Percentiles rank a stretch among this genome's conserved stretches.
phyloP scores from a whole-genome alignment of 2,329 filamentous ascomycete genomes.

The Trichophaea hybrida region DNA sequence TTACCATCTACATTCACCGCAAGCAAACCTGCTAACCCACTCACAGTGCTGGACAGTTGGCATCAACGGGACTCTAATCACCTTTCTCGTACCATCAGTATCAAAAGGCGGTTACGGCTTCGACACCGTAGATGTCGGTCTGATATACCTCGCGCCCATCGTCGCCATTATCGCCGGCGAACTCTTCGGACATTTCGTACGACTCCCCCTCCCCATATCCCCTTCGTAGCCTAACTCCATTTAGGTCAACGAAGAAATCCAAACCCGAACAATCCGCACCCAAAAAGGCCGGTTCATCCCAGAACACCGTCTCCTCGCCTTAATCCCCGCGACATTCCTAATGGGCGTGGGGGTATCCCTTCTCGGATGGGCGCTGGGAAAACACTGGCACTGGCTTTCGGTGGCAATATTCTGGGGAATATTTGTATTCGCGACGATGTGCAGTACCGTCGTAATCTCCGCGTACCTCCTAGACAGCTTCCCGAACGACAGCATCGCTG shows the following conservation, averaged over 20 bases:
- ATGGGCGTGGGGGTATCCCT: slow-evolving; percentile 39
- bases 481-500: slow-evolving; percentile 42
- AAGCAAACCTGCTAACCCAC: background rate
- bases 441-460: slow-evolving; percentile 39
- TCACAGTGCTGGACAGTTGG: slow-evolving; percentile 36
- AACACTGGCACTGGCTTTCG: slow-evolving; percentile 40
- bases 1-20: slow-evolving; percentile 21
- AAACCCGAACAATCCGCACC: slow-evolving; percentile 34
- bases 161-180: slow-evolving; percentile 42
- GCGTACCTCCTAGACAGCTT: slow-evolving; percentile 43
- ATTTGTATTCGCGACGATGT: slow-evolving; percentile 44
- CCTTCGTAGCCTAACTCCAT: background rate
- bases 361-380: slow-evolving; percentile 40
- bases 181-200: slow-evolving; percentile 36
- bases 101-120: slow-evolving; percentile 36
- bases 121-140: slow-evolving; percentile 27
- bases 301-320: slow-evolving; percentile 40
- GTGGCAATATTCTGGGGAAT: slow-evolving; percentile 39
- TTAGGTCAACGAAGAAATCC: slow-evolving; percentile 41
- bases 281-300: slow-evolving; percentile 43
- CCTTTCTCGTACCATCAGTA: slow-evolving; percentile 34
- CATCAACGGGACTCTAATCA: slow-evolving; percentile 43
- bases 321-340: slow-evolving; percentile 37
- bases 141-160: slow-evolving; percentile 46
- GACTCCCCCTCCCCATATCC: background rate